phyloP scores from a whole-genome alignment of 768 basidiomycete genomes.

The Hygrophorus russula region DNA sequence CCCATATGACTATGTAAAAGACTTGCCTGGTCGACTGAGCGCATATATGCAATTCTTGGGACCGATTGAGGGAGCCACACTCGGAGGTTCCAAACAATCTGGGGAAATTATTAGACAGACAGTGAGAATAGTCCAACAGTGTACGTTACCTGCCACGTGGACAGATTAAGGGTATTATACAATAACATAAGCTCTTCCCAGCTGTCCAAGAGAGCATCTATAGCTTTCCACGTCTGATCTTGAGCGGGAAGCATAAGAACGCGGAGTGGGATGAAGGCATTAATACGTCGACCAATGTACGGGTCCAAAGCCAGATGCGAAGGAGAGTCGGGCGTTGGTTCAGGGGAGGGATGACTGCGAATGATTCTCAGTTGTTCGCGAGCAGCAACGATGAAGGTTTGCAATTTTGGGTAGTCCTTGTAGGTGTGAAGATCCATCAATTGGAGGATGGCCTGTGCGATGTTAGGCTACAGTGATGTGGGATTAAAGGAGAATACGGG shows the following conservation, averaged over 20 bases:
- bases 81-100: slow-evolving; percentile 40
- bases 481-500: slow-evolving; percentile 2
- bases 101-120: slow-evolving; percentile 9
- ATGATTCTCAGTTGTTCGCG: slow-evolving; percentile 30
- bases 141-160: slow-evolving; percentile 51
- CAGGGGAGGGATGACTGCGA: slow-evolving; percentile 23
- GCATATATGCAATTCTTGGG: slow-evolving; percentile 41
- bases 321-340: slow-evolving; percentile 31
- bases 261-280: slow-evolving; percentile 60
- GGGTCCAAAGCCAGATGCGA: slow-evolving; percentile 54
- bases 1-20: background rate
- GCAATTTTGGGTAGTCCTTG: slow-evolving; percentile 24
- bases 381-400: slow-evolving; percentile 26
- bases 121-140: background rate
- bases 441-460: slow-evolving; percentile 34
- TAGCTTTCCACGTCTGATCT: slow-evolving; percentile 37
- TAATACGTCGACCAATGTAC: slow-evolving; percentile 51
- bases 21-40: slow-evolving; percentile 54
- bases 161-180: slow-evolving; percentile 29
- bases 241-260: slow-evolving; percentile 38
- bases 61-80: slow-evolving; percentile 32
- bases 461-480: background rate
- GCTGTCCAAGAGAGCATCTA: slow-evolving; percentile 40
- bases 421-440: slow-evolving; percentile 32
- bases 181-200: slow-evolving; percentile 43